phyloP scores from a whole-genome alignment of 495 filamentous ascomycete genomes.

The Tetracladium setigerum region DNA sequence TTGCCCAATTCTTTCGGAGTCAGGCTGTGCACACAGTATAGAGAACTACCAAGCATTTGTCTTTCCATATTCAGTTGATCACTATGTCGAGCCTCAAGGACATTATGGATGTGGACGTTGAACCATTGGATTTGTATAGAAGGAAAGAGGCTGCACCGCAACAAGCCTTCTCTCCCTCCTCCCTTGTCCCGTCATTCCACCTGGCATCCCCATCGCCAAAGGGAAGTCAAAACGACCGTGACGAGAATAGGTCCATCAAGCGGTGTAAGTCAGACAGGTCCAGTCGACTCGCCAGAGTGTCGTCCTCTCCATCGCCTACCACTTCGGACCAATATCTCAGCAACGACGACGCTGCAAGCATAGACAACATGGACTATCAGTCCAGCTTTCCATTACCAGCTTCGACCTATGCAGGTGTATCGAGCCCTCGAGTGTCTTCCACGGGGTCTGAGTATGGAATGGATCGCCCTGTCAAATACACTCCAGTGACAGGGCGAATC shows the following conservation, averaged over 20 bases:
- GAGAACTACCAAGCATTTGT: slow-evolving; percentile 8
- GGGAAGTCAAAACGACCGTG: background rate
- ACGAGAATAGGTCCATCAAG: slow-evolving; percentile 6
- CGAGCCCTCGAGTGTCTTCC: slow-evolving; percentile 16
- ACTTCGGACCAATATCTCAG: slow-evolving; percentile 9
- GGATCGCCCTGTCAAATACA: slow-evolving; percentile 44
- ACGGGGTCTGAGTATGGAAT: slow-evolving; percentile 16
- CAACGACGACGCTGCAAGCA: background rate
- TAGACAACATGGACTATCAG: slow-evolving; percentile 10
- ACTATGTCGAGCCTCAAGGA: slow-evolving; percentile 24
- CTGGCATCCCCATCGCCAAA: slow-evolving; percentile 7
- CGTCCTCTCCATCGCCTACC: background rate
- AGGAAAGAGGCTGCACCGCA: slow-evolving; percentile 18
- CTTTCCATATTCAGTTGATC: slow-evolving; percentile 17
- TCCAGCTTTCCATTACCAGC: slow-evolving; percentile 7
- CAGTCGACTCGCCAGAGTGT: slow-evolving; percentile 1
- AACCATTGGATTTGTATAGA: slow-evolving; percentile 21
- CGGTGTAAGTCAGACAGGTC: slow-evolving; percentile 20
- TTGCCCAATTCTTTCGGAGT: slow-evolving; percentile 14
- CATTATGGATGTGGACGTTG: slow-evolving; percentile 27
- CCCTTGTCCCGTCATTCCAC: background rate
- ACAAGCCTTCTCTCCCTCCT: slow-evolving; percentile 9
- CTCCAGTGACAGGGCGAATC: slow-evolving; percentile 67
- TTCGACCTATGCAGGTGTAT: slow-evolving; percentile 8
- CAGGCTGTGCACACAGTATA: slow-evolving; percentile 19